Base-by-base conservation (phyloP, 2,329 filamentous ascomycete species). In the Xylaria arbuscula region DNA sequence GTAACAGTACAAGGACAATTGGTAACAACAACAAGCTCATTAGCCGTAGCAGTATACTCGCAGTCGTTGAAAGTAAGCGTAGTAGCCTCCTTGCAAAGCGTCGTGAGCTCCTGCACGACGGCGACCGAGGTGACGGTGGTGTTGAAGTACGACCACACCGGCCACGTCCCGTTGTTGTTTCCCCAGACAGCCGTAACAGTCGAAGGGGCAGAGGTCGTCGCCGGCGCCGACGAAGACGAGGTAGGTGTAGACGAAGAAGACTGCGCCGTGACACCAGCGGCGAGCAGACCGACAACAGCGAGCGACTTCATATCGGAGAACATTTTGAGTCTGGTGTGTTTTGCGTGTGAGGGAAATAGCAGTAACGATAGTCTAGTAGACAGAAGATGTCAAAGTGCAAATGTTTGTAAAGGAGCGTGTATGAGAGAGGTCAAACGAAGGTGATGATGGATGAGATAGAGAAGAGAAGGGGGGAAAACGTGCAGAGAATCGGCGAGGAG, bases 1-100 rank as follows among this genome's bases (percentile, higher is more conserved):
- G 76, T 75, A 48, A 80, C 70, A 53, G 85, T 86, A 81, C 85
- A 87, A 66, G 85, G 84, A 79, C 85, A 87, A 76, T 87, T 80
- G 45, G 81, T 83, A 64, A 90, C 83, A 74, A 85, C 88, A 71
- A 89, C 78, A 64, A 84, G 85, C 73, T 86, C 79, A 69, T 87
- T 83, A 76, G 83, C 81, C 61, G 84, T 85, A 73, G 88, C 83
- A 56, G 85, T 84, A 82, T 86, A 89, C 57, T 81, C 81, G 77
- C 84, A 82, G 75, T 79, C 78, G 75, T 83, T 83, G 78, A 85
- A 80, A 71, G 82, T 85, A 72, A 89, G 73, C 71, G 81, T 82
- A 40, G 87, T 88, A 45, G 87, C 83, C 77, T 82, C 75, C 6
- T 80, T 76, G 79, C 83, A 86, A 72, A 74, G 55, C 32, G 77